These are phyloP conservation scores for Boletus subluridellus DNA, from an alignment of 1,284 basidiomycete genomes.

Conservation along the genomic window DNA sequence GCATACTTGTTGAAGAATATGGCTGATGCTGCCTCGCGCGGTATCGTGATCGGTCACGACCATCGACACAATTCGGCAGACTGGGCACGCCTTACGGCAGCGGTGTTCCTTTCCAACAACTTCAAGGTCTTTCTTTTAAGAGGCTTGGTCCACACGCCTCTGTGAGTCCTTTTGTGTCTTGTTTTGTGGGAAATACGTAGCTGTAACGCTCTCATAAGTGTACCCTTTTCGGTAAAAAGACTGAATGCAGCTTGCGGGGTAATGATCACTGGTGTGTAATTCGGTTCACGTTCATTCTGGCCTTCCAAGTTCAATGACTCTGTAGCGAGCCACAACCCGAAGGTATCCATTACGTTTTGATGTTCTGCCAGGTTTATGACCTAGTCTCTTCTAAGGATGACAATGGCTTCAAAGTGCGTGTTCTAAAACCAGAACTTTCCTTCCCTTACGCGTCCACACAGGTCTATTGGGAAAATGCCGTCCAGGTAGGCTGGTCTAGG, in stretches of 20 bases:
- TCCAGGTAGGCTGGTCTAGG: constrained; percentile 51
- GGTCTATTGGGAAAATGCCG: constrained; percentile 85
- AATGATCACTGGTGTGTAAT: constrained; percentile 73
- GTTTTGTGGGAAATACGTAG: neutral
- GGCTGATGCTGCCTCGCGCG: constrained; percentile 50
- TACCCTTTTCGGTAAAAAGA: constrained; percentile 71
- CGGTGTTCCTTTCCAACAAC: constrained; percentile 59
- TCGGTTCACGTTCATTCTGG: neutral
- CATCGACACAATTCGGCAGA: constrained; percentile 73
- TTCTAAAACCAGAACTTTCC: neutral
- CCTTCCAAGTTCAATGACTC: neutral
- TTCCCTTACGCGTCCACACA: constrained; percentile 25
- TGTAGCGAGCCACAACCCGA: constrained; percentile 79
- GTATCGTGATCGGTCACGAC: constrained; percentile 79
- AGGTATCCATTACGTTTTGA: constrained; percentile 42
- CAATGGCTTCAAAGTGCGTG: constrained; percentile 76
- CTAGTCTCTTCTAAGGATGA: constrained; percentile 51
- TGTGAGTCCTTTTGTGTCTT: constrained; percentile 46
- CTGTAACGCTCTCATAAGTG: constrained; percentile 40
- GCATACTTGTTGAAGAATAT: constrained; percentile 62
- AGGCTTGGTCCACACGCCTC: constrained; percentile 75
- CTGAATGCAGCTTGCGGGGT: constrained; percentile 73
- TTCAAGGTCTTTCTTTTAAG: constrained; percentile 68
- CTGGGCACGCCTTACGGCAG: constrained; percentile 74
- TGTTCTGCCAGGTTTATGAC: constrained; percentile 2